These are phyloP conservation scores for sorghum (Sorghum bicolor) DNA, from an alignment of 176 grass and related monocot species.

Conservation along the genomic window DNA sequence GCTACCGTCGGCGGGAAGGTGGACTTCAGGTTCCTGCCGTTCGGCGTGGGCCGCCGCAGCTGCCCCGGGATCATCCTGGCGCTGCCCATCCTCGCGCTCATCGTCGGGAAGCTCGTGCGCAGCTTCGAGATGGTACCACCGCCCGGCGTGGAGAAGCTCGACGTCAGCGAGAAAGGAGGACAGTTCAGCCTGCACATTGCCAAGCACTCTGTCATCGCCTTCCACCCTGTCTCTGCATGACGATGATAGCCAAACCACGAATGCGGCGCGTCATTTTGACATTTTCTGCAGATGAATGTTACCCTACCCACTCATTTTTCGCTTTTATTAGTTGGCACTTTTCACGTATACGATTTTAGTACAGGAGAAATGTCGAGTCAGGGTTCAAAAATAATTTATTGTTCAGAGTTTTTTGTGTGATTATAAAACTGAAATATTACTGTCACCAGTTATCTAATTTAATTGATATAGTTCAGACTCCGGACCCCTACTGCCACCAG, in stretches of 20 bases:
- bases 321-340: neutral
- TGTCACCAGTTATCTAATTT: too few relatives aligned
- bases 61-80: constrained; percentile 86
- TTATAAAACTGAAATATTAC: too few relatives aligned
- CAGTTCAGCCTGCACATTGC: constrained; percentile 86
- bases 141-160: constrained; percentile 48
- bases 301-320: neutral
- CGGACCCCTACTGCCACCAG: too few relatives aligned
- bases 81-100: constrained; percentile 67
- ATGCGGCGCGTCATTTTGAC: neutral
- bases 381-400: too few relatives aligned
- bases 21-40: constrained; percentile 80
- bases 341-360: too few relatives aligned
- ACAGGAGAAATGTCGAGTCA: too few relatives aligned
- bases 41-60: constrained; percentile 66
- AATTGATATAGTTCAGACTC: too few relatives aligned
- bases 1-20: constrained; percentile 67
- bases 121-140: constrained; percentile 71
- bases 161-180: constrained; percentile 48
- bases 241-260: neutral
- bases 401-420: too few relatives aligned
- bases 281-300: neutral
- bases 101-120: constrained; percentile 61
- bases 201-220: constrained; percentile 60
- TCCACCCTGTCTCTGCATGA: constrained; percentile 15